Evolutionary conservation across 1,284 basidiomycete genomes (phyloP), one percentile per base, ranked within the genome.

Genomic region (Tylopilus sp.): DNA sequence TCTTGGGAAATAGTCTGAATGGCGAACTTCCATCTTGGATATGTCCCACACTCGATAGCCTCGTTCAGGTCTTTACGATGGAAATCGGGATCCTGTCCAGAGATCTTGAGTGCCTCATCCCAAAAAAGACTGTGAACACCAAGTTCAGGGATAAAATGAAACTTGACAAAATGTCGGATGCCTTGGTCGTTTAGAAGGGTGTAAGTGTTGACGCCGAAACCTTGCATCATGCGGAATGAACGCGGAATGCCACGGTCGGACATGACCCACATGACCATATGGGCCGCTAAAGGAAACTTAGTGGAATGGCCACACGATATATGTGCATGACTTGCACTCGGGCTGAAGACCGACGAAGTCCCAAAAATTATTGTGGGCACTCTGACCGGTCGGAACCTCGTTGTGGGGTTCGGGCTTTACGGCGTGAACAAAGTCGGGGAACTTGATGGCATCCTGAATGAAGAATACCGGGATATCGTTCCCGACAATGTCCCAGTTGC

Each of bases 221-320:
- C 92, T 73, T 91, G 88, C 83, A 94, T 90, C 85, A 89, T 90
- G 45, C 90, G 82, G 69, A 76, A 88, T 3, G 88, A 91, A 29
- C 89, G 83, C 14, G 92, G 92, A 53, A 94, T 78, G 52, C 81
- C 83, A 57, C 90, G 83, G 66, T 94, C 91, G 5, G 86, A 90
- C 80, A 94, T 85, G 28, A 77, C 77, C 90, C 90, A 93, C 78
- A 87, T 84, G 10, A 90, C 74, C 86, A 90, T 92, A 64, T 91
- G 86, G 1, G 87, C 80, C 60, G 84, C 76, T 88, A 33, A 15
- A 19, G 59, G 58, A 62, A 44, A 5, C 26, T 68, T 68, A 63
- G 54, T 33, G 24, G 11, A 17, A 31, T 19, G 36, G 31, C 9
- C 17, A 2, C 7, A 31, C 6, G 11, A 32, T 14, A 11, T 26